A percentile compares a stretch with the other conserved stretches of the same genome.
Evolutionary conservation across 768 basidiomycete species (phyloP).

Genomic region (Tylopilus subfusipes): DNA sequence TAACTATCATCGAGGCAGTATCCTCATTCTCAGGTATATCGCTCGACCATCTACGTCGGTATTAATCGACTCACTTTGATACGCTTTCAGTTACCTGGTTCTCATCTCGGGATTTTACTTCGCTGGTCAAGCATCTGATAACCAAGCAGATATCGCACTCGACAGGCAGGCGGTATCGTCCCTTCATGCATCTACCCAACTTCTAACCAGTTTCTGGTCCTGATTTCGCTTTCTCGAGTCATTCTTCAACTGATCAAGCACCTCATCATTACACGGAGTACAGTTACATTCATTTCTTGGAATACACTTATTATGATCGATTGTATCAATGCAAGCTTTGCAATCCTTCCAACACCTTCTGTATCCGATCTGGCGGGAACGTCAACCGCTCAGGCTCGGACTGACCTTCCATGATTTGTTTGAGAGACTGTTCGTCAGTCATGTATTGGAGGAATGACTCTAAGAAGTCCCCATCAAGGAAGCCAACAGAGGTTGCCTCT

Average conservation of each 20-base stretch:
- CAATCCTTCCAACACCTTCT: conserved; percentile 42
- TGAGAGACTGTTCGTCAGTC: conserved; percentile 39
- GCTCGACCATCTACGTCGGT: background rate
- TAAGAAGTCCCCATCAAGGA: conserved; percentile 86
- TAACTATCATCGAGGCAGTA: conserved; percentile 96
- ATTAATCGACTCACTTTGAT: background rate
- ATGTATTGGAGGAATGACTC: conserved; percentile 56
- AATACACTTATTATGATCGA: conserved; percentile 10
- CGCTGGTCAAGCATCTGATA: conserved; percentile 50
- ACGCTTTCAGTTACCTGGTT: conserved; percentile 73
- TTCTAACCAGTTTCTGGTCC: conserved; percentile 15
- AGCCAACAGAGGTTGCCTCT: conserved; percentile 58
- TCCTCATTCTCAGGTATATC: conserved; percentile 82
- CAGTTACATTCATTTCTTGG: conserved; percentile 19
- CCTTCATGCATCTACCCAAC: background rate
- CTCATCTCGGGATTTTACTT: conserved; percentile 90
- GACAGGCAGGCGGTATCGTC: conserved; percentile 3
- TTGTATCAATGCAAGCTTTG: conserved; percentile 52
- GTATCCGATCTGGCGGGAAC: background rate
- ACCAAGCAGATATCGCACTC: conserved; percentile 14
- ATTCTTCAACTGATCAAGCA: conserved; percentile 1
- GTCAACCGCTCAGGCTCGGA: background rate
- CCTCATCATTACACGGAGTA: conserved; percentile 5
- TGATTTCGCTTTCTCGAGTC: conserved; percentile 1
- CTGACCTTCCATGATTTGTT: conserved; percentile 22